A percentile compares a stretch with the other conserved stretches of the same genome.
Conservation (phyloP, 495 filamentous ascomycete genomes). For the Penicillium turbatum region DNA sequence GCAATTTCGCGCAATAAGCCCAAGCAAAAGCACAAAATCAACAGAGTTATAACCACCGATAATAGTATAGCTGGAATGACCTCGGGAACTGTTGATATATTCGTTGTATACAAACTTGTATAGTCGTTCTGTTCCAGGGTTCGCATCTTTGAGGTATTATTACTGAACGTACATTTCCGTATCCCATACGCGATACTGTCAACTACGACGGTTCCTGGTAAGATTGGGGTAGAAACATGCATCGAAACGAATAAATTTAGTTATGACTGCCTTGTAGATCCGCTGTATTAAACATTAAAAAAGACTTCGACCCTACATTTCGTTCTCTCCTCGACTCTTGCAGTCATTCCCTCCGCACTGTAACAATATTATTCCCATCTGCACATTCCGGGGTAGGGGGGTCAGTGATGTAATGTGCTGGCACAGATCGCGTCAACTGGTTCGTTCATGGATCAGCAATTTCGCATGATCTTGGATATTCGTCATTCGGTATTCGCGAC, state of each 20-base stretch:
- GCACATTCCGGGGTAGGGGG: background rate
- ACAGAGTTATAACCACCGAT: background rate
- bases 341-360: background rate
- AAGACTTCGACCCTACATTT: too few species aligned
- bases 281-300: too few species aligned
- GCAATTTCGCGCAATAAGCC: background rate
- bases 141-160: slow-evolving; percentile 15
- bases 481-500: background rate
- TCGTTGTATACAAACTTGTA: background rate
- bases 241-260: background rate
- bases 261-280: background rate
- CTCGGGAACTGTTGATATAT: too few species aligned
- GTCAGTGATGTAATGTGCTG: slow-evolving; percentile 1
- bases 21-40: background rate
- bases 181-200: slow-evolving; percentile 22
- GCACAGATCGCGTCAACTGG: slow-evolving; percentile 3
- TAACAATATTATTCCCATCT: background rate
- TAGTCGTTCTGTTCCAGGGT: slow-evolving; percentile 2
- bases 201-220: slow-evolving; percentile 21
- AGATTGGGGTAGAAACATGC: slow-evolving; percentile 14
- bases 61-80: background rate
- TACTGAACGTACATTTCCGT: slow-evolving; percentile 17
- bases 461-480: background rate
- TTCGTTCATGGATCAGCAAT: background rate
- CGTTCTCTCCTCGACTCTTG: background rate